phyloP scores from a whole-genome alignment of 106 monocot genomes.

The Narthecium ossifragum region DNA sequence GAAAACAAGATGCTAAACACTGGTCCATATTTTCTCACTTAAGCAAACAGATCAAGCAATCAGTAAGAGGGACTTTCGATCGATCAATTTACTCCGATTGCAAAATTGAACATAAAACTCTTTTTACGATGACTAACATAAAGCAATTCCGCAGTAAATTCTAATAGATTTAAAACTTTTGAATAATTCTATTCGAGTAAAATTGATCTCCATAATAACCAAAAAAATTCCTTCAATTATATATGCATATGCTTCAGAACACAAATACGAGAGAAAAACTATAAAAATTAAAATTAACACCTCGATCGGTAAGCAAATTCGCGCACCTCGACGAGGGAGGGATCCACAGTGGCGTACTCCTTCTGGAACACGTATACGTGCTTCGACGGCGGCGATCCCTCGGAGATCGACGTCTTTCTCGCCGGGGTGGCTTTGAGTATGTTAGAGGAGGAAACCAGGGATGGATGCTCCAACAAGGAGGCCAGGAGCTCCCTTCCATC shows the following conservation, averaged over 20 bases:
- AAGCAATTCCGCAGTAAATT: too few species aligned
- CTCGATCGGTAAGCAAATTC: too few species aligned
- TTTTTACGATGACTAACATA: too few species aligned
- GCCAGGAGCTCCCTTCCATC: conserved; percentile 31
- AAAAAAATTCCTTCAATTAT: background rate
- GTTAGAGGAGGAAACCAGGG: conserved; percentile 39
- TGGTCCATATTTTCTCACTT: background rate
- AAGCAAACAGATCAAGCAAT: too few species aligned
- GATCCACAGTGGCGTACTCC: conserved; percentile 83
- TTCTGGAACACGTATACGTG: conserved; percentile 84
- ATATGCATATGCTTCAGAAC: background rate
- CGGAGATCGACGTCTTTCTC: conserved; percentile 25
- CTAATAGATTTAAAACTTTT: background rate
- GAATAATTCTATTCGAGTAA: background rate
- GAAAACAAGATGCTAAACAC: background rate
- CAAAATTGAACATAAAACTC: too few species aligned
- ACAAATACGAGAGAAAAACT: background rate
- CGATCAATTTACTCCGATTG: too few species aligned
- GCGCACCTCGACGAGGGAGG: conserved; percentile 53
- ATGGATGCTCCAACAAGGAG: conserved; percentile 49
- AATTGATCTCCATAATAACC: background rate
- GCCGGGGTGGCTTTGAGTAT: conserved; percentile 44
- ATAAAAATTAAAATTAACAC: background rate
- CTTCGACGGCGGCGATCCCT: conserved; percentile 17
- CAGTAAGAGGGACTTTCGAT: too few species aligned